These are phyloP conservation scores for Solanum ahanhuiri DNA, from an alignment of 257 asterid genomes.

Conservation along the genomic window DNA sequence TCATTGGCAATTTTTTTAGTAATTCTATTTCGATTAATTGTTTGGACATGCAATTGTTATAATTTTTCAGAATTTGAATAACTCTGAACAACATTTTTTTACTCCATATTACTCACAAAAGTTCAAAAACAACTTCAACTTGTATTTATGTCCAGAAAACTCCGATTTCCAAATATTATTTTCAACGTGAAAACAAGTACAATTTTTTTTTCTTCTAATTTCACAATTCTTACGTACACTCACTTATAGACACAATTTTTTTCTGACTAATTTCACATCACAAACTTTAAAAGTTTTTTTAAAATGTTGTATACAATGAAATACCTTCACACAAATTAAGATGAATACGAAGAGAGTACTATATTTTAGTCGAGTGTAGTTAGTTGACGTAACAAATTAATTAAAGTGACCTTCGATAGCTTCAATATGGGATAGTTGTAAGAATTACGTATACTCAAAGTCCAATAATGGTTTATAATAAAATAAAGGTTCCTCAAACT, in stretches of 20 bases:
- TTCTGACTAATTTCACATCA: background rate
- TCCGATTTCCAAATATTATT: background rate
- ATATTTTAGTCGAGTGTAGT: background rate
- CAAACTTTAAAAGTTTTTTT: accelerated
- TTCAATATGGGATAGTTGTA: background rate
- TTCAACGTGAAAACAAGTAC: background rate
- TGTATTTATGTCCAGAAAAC: background rate
- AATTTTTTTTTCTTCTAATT: background rate
- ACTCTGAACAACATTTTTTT: background rate
- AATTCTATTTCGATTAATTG: too few relatives aligned
- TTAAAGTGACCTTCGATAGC: background rate
- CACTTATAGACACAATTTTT: background rate
- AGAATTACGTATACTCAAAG: background rate
- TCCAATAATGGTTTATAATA: background rate
- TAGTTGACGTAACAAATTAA: background rate
- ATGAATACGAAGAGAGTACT: background rate
- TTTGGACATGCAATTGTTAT: background rate
- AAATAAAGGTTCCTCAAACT: background rate
- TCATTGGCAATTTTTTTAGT: too few relatives aligned
- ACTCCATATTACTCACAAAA: background rate
- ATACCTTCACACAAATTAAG: background rate
- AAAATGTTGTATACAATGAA: background rate
- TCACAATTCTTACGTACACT: background rate
- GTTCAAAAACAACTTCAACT: background rate
- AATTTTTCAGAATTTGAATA: background rate